Evolutionary conservation across 495 filamentous ascomycete genomes (phyloP), one percentile per base, ranked within the genome.

Genomic region (Penicillium herquei): DNA sequence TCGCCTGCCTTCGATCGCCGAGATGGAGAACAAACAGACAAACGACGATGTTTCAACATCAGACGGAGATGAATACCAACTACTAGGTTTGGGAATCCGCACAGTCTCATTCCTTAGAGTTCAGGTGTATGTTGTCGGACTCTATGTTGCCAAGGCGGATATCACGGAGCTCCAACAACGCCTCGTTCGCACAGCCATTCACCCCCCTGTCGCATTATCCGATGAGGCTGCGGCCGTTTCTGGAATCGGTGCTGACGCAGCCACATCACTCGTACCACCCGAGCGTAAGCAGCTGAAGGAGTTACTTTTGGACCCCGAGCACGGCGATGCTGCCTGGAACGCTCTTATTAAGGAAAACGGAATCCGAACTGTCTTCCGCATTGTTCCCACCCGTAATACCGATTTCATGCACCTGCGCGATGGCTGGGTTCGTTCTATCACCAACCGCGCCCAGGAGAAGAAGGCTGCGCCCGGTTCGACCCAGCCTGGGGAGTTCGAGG

Each of bases 361-460:
- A 0, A 77, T 89, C 9, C 81, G 87, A 7, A 93, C 86, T 1
- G 81, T 85, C 1, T 82, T 92, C 66, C 80, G 91, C 7, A 84
- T 97, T 48, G 86, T 93, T 8, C 94, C 95, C 0, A 88, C 87
- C 0, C 79, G 90, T 33, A 90, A 92, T 68, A 97, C 94, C 5
- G 91, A 96, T 69, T 96, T 96, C 71, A 79, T 85, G 66, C 94
- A 98, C 65, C 65, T 98, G 57, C 81, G 92, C 33, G 94, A 98
- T 66, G 93, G 89, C 0, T 96, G 89, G 78, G 89, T 98, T 17
- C 81, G 90, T 3, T 87, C 88, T 14, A 87, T 98, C 58, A 88
- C 89, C 33, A 83, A 78, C 3, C 81, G 88, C n/a, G 85, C 84
- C 14, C 77, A 74, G 58, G 73, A 76, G 46, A 70, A 68, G 32